phyloP scores from a whole-genome alignment of 164 flowering plant genomes.

The Hamamelis virginiana region DNA sequence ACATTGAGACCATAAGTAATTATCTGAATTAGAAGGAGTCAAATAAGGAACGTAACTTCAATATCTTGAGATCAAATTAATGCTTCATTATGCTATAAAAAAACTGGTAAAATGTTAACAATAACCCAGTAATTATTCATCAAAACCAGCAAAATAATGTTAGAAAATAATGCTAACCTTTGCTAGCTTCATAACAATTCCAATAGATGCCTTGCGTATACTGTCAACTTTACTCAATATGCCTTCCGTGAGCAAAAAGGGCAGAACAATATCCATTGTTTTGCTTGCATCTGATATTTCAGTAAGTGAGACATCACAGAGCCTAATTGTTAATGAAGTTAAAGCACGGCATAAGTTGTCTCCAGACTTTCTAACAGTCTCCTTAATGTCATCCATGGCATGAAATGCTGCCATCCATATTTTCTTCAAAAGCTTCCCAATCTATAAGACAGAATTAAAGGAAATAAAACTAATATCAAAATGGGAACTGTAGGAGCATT shows the following conservation, averaged over 20 bases:
- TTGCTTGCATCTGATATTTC: slow-evolving; percentile 60
- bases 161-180: slow-evolving; percentile 53
- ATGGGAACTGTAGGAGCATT: no score
- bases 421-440: slow-evolving; percentile 70
- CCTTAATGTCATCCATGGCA: slow-evolving; percentile 99
- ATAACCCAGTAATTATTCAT: neutral
- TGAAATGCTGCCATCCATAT: slow-evolving; percentile 92
- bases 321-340: slow-evolving; percentile 71
- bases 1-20: no score
- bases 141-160: slow-evolving; percentile 2
- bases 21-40: no score
- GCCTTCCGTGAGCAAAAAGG: slow-evolving; percentile 81
- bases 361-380: slow-evolving; percentile 91
- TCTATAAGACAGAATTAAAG: slow-evolving; percentile 36
- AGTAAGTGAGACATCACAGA: slow-evolving; percentile 88
- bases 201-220: slow-evolving; percentile 85
- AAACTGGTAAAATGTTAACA: neutral
- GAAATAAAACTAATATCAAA: neutral
- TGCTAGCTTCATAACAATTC: slow-evolving; percentile 89
- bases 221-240: slow-evolving; percentile 88
- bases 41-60: no score
- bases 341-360: slow-evolving; percentile 87
- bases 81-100: neutral
- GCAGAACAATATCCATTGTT: slow-evolving; percentile 83
- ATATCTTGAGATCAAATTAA: neutral